Base-by-base conservation (phyloP, 345 rosid genomes). In the Anacardium occidentale region DNA sequence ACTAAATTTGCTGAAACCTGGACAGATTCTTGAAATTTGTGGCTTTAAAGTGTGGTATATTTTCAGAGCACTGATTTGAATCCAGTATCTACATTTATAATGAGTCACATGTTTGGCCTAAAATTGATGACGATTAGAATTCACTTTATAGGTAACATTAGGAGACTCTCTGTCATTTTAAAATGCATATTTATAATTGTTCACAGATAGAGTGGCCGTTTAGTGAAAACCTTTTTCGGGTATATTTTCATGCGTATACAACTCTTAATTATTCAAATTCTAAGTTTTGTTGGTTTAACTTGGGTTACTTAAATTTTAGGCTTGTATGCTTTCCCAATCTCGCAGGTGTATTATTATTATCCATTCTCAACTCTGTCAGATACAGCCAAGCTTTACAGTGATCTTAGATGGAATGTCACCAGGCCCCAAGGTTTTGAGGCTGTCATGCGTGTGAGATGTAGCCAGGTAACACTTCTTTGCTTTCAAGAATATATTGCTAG, bases 361-460 rank as follows among this genome's bases (percentile, higher is more conserved):
- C 96, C 97, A 62, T 94, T 94, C 85, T 94, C 96, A 64, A 93
- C 91, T 61, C 68, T 94, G 59, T 85, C 94, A 67, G 96, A 91
- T 85, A 83, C 91, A 26, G 88, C 91, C 62, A 94, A 94, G 90
- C 93, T 94, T 54, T 94, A 85, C 85, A 90, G 89, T 80, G 98
- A 94, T 85, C 94, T 90, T 58, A 91, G 94, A 83, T 91, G 98
- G 98, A 94, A 94, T 83, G 80, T 94, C 71, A 86, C 89, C 55
- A 86, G 97, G 85, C 97, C 98, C 63, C 98, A 91, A 83, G 94
- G 98, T 75, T 91, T 85, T 82, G 98, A 94, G 88, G 97, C 97
- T 61, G 96, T 94, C 61, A 94, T 94, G 97, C 88, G 97, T 68
- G 97, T 92, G 78, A 82, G 96, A 81, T 94, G 92, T 84, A 90